These are phyloP conservation scores for Silene coronaria DNA, from an alignment of 179 eudicot species.

Conservation along the genomic window DNA sequence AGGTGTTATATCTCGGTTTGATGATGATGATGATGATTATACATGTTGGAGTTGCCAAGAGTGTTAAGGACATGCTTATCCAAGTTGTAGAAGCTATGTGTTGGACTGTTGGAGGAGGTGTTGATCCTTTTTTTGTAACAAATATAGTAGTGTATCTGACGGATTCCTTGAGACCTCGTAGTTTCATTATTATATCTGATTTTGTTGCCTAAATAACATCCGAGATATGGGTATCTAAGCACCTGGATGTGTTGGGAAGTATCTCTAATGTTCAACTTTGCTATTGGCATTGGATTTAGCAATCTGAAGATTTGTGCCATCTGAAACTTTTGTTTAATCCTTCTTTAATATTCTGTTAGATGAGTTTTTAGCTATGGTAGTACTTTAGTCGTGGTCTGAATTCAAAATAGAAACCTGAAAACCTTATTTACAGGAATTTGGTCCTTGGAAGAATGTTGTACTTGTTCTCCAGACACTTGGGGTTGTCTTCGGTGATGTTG, in stretches of 20 bases:
- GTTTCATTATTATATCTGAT: background rate
- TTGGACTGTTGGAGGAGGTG: background rate
- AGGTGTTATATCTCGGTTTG: background rate
- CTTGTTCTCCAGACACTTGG: conserved; percentile 83
- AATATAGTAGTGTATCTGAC: background rate
- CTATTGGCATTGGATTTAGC: background rate
- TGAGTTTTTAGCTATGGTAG: background rate
- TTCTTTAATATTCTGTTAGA: background rate
- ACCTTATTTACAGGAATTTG: conserved; percentile 62
- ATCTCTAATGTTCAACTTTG: background rate
- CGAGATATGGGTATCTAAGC: background rate
- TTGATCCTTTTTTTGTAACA: conserved; percentile 1
- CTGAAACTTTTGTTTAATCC: background rate
- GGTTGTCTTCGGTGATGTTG: conserved; percentile 96
- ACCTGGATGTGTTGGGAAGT: background rate
- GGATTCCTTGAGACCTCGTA: background rate
- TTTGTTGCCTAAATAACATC: background rate
- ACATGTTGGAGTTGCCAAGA: background rate
- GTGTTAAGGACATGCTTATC: no score
- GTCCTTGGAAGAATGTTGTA: conserved; percentile 52
- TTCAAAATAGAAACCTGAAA: conserved; percentile 17
- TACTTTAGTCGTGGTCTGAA: conserved; percentile 1
- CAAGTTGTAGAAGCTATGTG: background rate
- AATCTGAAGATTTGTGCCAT: background rate
- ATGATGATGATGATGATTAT: background rate